A percentile compares a stretch with the other conserved stretches of the same genome.
Conservation (phyloP, 352 stramenopile genomes). For the Phytophthora europaea region DNA sequence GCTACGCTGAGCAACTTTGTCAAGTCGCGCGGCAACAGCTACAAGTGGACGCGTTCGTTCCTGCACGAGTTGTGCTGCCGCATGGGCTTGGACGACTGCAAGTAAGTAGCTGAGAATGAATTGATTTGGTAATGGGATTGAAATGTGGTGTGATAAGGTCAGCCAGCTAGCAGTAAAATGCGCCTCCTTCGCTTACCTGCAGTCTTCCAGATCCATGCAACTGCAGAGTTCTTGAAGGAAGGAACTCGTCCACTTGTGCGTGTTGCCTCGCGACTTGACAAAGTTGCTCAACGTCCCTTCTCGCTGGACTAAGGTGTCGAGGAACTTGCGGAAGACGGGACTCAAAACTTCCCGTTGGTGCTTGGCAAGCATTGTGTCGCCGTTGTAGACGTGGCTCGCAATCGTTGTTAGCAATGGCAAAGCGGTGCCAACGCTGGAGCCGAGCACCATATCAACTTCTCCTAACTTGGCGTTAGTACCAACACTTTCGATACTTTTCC, state of each 20-base stretch:
- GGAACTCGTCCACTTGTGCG: slow-evolving; percentile 40
- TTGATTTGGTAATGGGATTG: too few species aligned
- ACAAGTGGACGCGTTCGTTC: slow-evolving; percentile 53
- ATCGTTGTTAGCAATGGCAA: background rate
- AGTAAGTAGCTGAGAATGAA: background rate
- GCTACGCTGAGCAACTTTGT: slow-evolving; percentile 42
- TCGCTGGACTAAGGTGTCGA: slow-evolving; percentile 1
- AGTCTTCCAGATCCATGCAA: slow-evolving; percentile 38
- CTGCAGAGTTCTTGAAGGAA: slow-evolving; percentile 37
- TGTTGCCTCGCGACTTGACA: slow-evolving; percentile 15
- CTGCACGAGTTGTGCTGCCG: slow-evolving; percentile 49
- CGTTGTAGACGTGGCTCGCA: slow-evolving; percentile 30
- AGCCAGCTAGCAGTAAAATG: too few species aligned
- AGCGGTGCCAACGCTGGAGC: background rate
- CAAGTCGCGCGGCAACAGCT: slow-evolving; percentile 30
- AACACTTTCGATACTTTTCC: background rate
- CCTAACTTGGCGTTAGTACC: background rate
- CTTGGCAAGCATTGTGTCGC: slow-evolving; percentile 28
- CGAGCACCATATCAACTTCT: slow-evolving; percentile 1
- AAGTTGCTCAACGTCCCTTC: slow-evolving; percentile 4
- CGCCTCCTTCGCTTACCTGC: background rate
- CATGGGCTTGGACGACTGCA: slow-evolving; percentile 50
- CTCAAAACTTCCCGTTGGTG: slow-evolving; percentile 1
- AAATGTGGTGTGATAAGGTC: too few species aligned
- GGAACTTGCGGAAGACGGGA: slow-evolving; percentile 10